phyloP scores from a whole-genome alignment of 202 grass and related monocot genomes.

The Schoenoplectus triqueter region DNA sequence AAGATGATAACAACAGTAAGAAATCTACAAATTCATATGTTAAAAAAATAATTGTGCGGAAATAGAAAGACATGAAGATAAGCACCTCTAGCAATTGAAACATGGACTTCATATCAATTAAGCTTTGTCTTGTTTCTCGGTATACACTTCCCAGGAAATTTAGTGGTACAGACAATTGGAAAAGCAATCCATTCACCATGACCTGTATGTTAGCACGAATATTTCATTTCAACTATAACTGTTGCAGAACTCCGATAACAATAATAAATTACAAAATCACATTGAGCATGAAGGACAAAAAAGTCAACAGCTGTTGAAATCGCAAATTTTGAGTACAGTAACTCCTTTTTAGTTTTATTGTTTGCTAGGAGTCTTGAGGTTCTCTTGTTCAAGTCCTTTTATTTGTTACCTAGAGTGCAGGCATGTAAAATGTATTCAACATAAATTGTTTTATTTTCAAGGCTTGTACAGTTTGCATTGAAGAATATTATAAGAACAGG shows the following conservation, averaged over 20 bases:
- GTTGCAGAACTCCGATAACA: slow-evolving; percentile 9
- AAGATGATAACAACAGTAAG: not conserved
- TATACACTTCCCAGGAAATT: slow-evolving; percentile 99
- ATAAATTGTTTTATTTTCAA: not conserved
- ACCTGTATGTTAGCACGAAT: slow-evolving; percentile 59
- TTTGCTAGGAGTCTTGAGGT: slow-evolving; percentile 6
- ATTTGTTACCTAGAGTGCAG: not conserved
- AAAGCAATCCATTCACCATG: slow-evolving; percentile 99
- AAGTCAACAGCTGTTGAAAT: not conserved
- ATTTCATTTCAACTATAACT: slow-evolving; percentile 36
- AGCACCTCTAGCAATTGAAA: slow-evolving; percentile 97
- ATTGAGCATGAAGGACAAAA: slow-evolving; percentile 1
- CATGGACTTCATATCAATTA: slow-evolving; percentile 98
- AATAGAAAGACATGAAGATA: not conserved
- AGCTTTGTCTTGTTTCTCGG: slow-evolving; percentile 95
- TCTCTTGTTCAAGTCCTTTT: not conserved
- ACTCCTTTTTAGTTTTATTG: not conserved
- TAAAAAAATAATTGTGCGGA: not conserved
- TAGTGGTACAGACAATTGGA: slow-evolving; percentile 93
- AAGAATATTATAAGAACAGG: slow-evolving; percentile 16
- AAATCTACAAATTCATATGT: not conserved
- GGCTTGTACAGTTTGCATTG: not conserved
- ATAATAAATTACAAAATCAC: slow-evolving; percentile 28
- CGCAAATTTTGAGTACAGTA: slow-evolving; percentile 16
- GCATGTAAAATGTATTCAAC: not conserved